Base-by-base conservation (phyloP, 345 rosid genomes). In the Trapa incisa region DNA sequence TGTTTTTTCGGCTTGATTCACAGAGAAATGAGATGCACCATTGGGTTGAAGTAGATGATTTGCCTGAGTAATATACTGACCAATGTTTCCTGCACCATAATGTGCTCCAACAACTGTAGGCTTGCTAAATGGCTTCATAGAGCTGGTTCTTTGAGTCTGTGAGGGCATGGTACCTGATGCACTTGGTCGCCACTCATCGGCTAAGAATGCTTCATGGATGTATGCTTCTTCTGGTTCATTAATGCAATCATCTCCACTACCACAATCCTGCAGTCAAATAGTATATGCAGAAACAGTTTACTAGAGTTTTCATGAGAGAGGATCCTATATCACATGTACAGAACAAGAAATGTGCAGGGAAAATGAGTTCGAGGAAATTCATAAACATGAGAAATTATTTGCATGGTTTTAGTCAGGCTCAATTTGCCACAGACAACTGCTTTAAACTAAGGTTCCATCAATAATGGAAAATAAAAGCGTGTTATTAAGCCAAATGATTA, bases 121-220 rank as follows among this genome's bases (percentile, higher is more conserved):
- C 70, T 57, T 66, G 71, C 57, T 58, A 11, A 32, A 35, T 9
- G 38, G 63, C 63, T 10, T 35, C 32, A 33, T 35, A 32, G 37
- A n/a, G 8, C 35, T 37, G 35, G 15, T 58, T 1, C 63, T 58
- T 58, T 58, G 63, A 58, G 14, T 36, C 38, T 58, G 63, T 32
- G 14, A 6, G 38, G 63, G 38, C 38, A 32, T 58, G 74, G 71
- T 74, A 73, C 66, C 56, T 72, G 74, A 73, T 71, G 71, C 52
- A 65, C 78, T 89, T 13, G 87, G 95, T 76, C 87, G 81, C 97
- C 89, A 90, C 29, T 22, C 29, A 65, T 83, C 94, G 16, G 97
- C 86, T 72, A 91, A 80, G 80, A 93, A 93, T 71, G 79, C 97
- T 74, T 90, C 91, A 72, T 91, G 97, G 66, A 94, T 87, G 72